phyloP scores from a whole-genome alignment of 1,284 basidiomycete species.

The Mixia osmundae region DNA sequence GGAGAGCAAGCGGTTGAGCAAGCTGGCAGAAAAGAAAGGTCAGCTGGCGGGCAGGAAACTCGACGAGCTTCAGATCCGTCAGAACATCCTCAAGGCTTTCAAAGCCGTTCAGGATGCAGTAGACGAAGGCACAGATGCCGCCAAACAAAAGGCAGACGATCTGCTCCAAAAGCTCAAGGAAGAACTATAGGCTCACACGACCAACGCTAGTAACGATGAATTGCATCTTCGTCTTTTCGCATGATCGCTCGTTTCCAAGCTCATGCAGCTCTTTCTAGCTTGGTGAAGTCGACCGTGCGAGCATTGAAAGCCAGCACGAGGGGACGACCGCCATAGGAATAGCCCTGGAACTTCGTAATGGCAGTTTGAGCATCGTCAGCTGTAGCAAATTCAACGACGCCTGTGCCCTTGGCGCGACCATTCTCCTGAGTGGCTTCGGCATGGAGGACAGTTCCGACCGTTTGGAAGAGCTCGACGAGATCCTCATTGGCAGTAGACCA shows the following conservation, averaged over 20 bases:
- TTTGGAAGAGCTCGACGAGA: conserved; percentile 90
- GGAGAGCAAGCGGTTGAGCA: conserved; percentile 44
- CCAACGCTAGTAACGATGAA: too few species aligned
- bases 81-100: too few species aligned
- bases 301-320: conserved; percentile 9
- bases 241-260: too few species aligned
- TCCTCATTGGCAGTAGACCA: conserved; percentile 99
- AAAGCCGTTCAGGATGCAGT: too few species aligned
- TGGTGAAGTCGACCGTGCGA: conserved; percentile 7
- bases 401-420: conserved; percentile 63
- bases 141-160: too few species aligned
- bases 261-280: neutral
- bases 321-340: conserved; percentile 16
- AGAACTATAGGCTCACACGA: too few species aligned
- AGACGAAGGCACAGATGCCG: too few species aligned
- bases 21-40: conserved; percentile 44
- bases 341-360: conserved; percentile 39
- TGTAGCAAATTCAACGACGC: conserved; percentile 84
- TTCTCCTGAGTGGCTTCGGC: conserved; percentile 76
- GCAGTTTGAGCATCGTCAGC: conserved; percentile 75
- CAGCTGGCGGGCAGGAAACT: conserved; percentile 47
- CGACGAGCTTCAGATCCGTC: conserved; percentile 60
- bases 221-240: too few species aligned
- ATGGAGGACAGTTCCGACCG: conserved; percentile 75
- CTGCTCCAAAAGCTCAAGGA: too few species aligned